phyloP scores from a whole-genome alignment of 495 filamentous ascomycete species.

The Saxispiralis lemnorum region DNA sequence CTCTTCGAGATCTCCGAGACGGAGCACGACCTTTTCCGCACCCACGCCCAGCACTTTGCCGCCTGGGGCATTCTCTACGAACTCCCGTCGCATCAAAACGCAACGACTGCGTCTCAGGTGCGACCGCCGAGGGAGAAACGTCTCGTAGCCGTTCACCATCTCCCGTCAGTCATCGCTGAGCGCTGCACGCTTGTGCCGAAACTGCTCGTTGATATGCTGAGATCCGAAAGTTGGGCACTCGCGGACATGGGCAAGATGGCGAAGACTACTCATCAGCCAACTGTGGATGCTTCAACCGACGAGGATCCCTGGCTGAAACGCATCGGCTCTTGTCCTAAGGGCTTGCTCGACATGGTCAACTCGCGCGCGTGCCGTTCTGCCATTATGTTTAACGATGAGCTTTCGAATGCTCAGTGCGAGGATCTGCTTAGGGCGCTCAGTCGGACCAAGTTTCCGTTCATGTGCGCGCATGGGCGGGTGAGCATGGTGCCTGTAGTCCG shows the following conservation, averaged over 20 bases:
- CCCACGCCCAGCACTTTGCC: conserved; percentile 38
- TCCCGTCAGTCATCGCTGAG: conserved; percentile 58
- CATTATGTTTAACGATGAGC: conserved; percentile 88
- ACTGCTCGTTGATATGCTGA: conserved; percentile 50
- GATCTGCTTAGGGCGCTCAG: conserved; percentile 44
- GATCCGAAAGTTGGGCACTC: conserved; percentile 50
- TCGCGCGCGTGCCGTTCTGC: conserved; percentile 78
- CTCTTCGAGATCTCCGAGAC: conserved; percentile 40
- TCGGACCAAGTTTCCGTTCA: conserved; percentile 68
- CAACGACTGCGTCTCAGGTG: conserved; percentile 7
- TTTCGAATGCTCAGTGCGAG: conserved; percentile 48
- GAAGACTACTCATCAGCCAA: not conserved
- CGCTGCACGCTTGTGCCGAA: conserved; percentile 54
- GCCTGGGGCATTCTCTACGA: conserved; percentile 58
- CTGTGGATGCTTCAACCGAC: not conserved
- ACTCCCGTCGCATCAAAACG: conserved; percentile 5
- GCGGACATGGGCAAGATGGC: not conserved
- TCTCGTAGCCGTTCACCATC: conserved; percentile 32
- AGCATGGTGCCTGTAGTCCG: conserved; percentile 25
- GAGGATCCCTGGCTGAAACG: conserved; percentile 35
- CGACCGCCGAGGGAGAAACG: conserved; percentile 5
- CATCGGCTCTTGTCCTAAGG: conserved; percentile 50
- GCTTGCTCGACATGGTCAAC: conserved; percentile 74
- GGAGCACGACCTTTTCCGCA: conserved; percentile 40
- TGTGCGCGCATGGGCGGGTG: conserved; percentile 45